Percentiles rank a stretch among this genome's conserved stretches.
Conservation (phyloP, 805 yeast genomes). For the Kregervanrija fluxuum region DNA sequence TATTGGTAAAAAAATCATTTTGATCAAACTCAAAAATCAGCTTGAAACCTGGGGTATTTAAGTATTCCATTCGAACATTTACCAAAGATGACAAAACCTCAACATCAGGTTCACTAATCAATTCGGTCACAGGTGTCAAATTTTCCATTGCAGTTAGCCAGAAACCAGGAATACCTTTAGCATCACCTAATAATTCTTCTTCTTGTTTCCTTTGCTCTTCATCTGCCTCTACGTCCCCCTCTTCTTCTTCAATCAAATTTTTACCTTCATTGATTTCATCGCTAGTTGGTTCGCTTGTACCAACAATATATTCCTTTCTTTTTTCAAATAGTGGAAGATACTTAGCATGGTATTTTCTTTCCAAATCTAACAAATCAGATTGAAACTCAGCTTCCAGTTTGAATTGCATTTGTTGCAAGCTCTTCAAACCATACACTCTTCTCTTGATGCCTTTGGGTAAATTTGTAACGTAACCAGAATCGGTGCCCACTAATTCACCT, state of each 20-base stretch:
- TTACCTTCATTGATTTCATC: constrained; percentile 79
- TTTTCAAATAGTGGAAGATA: constrained; percentile 71
- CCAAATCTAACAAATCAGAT: constrained; percentile 77
- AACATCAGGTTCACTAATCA: constrained; percentile 83
- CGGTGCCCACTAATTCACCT: constrained; percentile 75
- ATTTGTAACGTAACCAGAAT: constrained; percentile 76
- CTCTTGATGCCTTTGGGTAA: constrained; percentile 68
- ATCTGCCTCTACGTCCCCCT: constrained; percentile 29
- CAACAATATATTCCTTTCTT: constrained; percentile 66
- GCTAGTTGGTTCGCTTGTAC: constrained; percentile 66
- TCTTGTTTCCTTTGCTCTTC: constrained; percentile 37
- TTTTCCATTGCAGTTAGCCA: constrained; percentile 96
- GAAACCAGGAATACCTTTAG: constrained; percentile 82
- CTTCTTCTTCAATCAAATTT: constrained; percentile 46
- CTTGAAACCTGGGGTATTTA: constrained; percentile 82
- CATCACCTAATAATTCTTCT: constrained; percentile 30
- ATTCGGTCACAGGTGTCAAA: constrained; percentile 70
- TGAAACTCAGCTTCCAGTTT: constrained; percentile 87
- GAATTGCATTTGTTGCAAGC: constrained; percentile 72
- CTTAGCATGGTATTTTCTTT: constrained; percentile 64
- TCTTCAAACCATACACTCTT: constrained; percentile 75
- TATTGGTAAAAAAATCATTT: constrained; percentile 74
- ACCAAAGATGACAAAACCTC: constrained; percentile 65
- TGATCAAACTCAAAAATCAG: constrained; percentile 73
- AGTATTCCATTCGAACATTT: constrained; percentile 73